Base-by-base conservation (phyloP, 306 rosid genomes). In the Luffa aegyptiaca region DNA sequence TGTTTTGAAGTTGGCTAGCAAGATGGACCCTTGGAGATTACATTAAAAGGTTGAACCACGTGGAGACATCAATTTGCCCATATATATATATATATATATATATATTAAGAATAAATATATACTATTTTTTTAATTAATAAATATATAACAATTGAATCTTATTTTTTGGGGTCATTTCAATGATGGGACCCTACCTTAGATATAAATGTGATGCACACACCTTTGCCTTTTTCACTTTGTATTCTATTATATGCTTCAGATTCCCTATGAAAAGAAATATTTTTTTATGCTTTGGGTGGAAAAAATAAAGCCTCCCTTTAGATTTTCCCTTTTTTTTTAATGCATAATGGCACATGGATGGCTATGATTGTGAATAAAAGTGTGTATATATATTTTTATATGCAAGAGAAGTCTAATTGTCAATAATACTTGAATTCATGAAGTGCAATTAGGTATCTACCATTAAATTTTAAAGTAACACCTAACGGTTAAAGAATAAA, bases 171-270 rank as follows among this genome's bases (percentile, higher is more conserved):
- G 10, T 70, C 55, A 70, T 48, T 72, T 72, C 77, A 45, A 72
- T 36, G 33, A 72, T 72, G 10, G 77, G 76, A 21, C 76, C 76
- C 76, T 69, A 70, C 20, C 41, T 71, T 71, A 71, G 41, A 71
- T 71, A 10, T 44, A 70, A 44, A 68, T 70, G 56, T 44, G 76
- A 70, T 70, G n/a, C 76, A 44, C 76, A 70, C 76, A 70, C 37
- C 39, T 66, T 45, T 46, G 58, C 76, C 56, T 5, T 48, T 68
- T 45, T n/a, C 56, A 39, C 51, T 71, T 71, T 71, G 46, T 45
- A 45, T 71, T 72, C 17, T 72, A 72, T 72, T 72, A 72, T 48
- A 72, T 45, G 77, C 77, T 48, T 72, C 56, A 46, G 41, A 72
- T 72, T 49, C 78, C 41, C 26, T 73, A 16, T 48, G 21, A 7